These are phyloP conservation scores for Cryptococcus depauperatus DNA, from an alignment of 1,284 basidiomycete species.

Conservation along the genomic window DNA sequence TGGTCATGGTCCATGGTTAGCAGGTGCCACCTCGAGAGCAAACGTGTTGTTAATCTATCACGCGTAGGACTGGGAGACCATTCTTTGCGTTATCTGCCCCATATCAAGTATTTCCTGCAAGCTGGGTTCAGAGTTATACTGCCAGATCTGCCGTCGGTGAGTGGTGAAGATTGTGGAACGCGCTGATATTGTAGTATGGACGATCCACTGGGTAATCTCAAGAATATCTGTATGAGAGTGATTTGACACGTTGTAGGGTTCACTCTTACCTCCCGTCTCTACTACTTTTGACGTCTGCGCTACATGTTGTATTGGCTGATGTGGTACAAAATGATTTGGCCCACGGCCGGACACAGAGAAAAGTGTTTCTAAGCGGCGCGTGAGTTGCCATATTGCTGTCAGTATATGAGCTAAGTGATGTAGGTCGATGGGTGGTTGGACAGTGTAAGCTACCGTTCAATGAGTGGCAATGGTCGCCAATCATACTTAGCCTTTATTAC, in stretches of 20 bases:
- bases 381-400: conserved; percentile 19
- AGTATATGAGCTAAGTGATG: background rate
- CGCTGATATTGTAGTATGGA: conserved; percentile 4
- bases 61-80: conserved; percentile 43
- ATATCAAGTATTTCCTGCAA: conserved; percentile 45
- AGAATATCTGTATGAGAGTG: conserved; percentile 3
- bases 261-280: conserved; percentile 47
- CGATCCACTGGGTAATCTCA: background rate
- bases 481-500: conserved; percentile 40
- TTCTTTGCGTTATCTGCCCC: conserved; percentile 44
- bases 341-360: conserved; percentile 31
- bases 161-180: too few species aligned
- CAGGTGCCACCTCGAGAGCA: conserved; percentile 7
- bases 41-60: too few species aligned
- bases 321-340: conserved; percentile 36
- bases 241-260: conserved; percentile 25
- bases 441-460: conserved; percentile 1
- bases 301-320: conserved; percentile 48
- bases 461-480: too few species aligned
- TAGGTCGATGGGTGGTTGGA: conserved; percentile 1
- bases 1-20: conserved; percentile 45
- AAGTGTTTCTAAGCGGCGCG: conserved; percentile 46
- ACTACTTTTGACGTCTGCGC: conserved; percentile 44
- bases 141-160: conserved; percentile 49
- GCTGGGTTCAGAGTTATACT: conserved; percentile 49